Evolutionary conservation across 495 filamentous ascomycete genomes (phyloP).

Genomic region (Talaromyces nanjingensis): DNA sequence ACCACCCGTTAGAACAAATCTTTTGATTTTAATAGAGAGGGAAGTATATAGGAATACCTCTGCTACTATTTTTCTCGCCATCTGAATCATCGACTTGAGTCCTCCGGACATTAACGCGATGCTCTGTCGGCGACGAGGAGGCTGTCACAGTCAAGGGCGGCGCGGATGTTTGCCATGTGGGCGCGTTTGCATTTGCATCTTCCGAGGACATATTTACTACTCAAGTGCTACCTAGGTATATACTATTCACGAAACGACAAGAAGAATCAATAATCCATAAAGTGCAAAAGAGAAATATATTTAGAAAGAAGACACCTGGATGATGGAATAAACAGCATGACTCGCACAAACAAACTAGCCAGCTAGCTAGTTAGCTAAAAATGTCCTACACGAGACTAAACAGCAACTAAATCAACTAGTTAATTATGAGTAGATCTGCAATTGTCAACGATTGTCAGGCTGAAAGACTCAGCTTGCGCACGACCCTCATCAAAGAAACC

Average conservation of each 20-base stretch:
- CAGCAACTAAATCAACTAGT: background rate
- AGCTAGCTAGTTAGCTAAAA: background rate
- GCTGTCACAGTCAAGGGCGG: conserved; percentile 3
- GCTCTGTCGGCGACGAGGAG: conserved; percentile 5
- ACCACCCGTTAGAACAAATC: background rate
- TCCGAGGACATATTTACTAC: background rate
- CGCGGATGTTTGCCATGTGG: background rate
- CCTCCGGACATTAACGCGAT: background rate
- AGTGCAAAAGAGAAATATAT: background rate
- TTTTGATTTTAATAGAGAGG: background rate
- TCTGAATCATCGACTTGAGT: background rate
- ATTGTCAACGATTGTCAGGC: background rate
- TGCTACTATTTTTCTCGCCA: background rate
- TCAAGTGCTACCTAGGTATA: background rate
- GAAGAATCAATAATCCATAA: background rate
- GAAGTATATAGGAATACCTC: background rate
- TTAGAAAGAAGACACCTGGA: background rate
- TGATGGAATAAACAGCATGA: background rate
- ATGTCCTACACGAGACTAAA: background rate
- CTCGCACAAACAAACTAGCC: background rate
- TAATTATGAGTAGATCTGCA: background rate
- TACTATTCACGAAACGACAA: background rate
- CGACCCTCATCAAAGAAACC: background rate
- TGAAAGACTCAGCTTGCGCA: background rate
- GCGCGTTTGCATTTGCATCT: too few relatives aligned